A percentile compares a stretch with the other conserved stretches of the same genome.
Conservation (phyloP, 2,329 filamentous ascomycete genomes). For the Colletotrichum sojae region DNA sequence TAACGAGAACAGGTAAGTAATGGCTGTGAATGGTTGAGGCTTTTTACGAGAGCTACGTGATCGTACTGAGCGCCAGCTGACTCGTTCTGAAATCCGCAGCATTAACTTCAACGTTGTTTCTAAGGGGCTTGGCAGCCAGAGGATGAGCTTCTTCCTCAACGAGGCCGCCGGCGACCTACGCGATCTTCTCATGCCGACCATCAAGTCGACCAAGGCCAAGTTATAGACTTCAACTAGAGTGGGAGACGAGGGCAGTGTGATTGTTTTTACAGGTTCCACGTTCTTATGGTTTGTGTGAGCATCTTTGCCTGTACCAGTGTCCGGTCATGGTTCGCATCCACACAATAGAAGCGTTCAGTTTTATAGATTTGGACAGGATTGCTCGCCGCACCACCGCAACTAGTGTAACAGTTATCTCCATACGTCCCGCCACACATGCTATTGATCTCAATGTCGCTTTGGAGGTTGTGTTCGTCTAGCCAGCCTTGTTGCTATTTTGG, state of each 20-base stretch:
- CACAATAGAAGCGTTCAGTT: slow-evolving; percentile 31
- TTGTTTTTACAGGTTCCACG: background rate
- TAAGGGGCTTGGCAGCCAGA: slow-evolving; percentile 89
- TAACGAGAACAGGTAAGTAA: slow-evolving; percentile 89
- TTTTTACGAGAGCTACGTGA: background rate
- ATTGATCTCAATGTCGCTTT: background rate
- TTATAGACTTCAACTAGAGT: slow-evolving; percentile 68
- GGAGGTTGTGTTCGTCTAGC: too few species aligned
- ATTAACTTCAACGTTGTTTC: slow-evolving; percentile 98
- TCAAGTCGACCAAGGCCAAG: slow-evolving; percentile 89
- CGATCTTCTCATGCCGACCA: slow-evolving; percentile 84
- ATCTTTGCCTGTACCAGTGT: background rate
- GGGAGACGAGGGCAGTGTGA: background rate
- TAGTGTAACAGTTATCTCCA: background rate
- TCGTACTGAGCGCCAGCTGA: slow-evolving; percentile 27
- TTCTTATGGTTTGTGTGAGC: background rate
- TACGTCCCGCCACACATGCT: background rate
- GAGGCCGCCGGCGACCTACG: slow-evolving; percentile 93
- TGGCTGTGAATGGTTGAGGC: background rate
- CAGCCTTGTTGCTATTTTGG: too few species aligned
- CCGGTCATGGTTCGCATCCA: slow-evolving; percentile 7
- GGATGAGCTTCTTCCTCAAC: slow-evolving; percentile 96
- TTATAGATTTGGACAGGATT: slow-evolving; percentile 24
- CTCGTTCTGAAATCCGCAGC: slow-evolving; percentile 58
- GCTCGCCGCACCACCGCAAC: background rate